Percentiles rank a stretch among this genome's conserved stretches.
These are phyloP conservation scores for Picea glauca DNA, from an alignment of 75 land plant species.

Conservation along the genomic window DNA sequence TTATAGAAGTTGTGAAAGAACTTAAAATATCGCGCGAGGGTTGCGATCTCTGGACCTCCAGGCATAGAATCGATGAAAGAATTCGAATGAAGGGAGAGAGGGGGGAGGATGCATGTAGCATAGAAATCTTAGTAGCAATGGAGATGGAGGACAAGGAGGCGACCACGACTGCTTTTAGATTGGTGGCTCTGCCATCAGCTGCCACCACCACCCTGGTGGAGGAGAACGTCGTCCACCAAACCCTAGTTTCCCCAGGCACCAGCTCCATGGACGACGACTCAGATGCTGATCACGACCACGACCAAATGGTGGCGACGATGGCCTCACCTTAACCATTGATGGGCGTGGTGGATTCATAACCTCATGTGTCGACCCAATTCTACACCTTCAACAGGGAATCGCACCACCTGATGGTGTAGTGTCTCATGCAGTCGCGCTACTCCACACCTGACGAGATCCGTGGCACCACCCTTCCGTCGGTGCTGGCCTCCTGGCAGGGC, in stretches of 20 bases:
- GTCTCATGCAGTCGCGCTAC: conserved; percentile 15
- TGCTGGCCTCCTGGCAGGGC: conserved; percentile 18
- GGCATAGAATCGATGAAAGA: no score
- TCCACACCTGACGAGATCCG: conserved; percentile 18
- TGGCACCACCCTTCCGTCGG: conserved; percentile 10
- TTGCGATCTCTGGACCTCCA: no score
- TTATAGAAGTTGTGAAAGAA: no score
- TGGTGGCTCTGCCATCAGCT: not conserved
- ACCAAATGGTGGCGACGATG: not conserved
- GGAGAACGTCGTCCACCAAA: not conserved
- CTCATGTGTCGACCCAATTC: conserved; percentile 25
- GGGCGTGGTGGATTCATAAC: conserved; percentile 21
- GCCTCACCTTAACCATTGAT: not conserved
- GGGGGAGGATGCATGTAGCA: no score
- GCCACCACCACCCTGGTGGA: not conserved
- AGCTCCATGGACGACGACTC: not conserved
- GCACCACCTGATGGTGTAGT: conserved; percentile 22
- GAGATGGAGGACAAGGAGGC: no score
- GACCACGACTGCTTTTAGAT: not conserved
- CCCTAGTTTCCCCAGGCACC: not conserved
- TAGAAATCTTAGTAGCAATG: no score
- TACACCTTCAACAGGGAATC: conserved; percentile 31
- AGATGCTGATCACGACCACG: not conserved
- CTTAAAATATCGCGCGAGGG: no score
- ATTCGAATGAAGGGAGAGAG: no score